Evolutionary conservation across 2,329 filamentous ascomycete species (phyloP).

Genomic region (Microsporum canis): DNA sequence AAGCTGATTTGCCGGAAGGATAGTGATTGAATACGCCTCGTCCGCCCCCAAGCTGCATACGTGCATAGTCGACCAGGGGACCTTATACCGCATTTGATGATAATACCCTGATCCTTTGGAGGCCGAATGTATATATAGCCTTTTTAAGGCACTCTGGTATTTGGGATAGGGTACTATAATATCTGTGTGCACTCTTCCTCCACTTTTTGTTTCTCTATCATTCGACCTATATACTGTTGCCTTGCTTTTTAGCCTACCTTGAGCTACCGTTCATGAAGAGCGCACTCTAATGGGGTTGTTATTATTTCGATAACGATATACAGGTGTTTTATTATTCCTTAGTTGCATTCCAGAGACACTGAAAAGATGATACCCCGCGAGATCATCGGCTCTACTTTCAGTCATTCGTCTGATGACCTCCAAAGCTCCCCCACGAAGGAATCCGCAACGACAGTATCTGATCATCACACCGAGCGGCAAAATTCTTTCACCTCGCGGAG

Average conservation of each 20-base stretch:
- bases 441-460: slow-evolving; percentile 1
- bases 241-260: not conserved
- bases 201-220: not conserved
- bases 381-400: slow-evolving; percentile 2
- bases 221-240: not conserved
- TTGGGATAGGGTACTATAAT: not conserved
- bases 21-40: not conserved
- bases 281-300: not conserved
- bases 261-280: not conserved
- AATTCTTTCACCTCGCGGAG: slow-evolving; percentile 10
- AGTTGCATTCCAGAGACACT: not conserved
- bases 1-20: not conserved
- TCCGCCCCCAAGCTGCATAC: not conserved
- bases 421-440: slow-evolving; percentile 7
- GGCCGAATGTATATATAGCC: not conserved
- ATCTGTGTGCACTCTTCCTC: not conserved
- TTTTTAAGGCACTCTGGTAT: not conserved
- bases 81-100: not conserved
- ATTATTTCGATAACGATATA: not conserved
- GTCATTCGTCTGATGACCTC: slow-evolving; percentile 13
- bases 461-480: slow-evolving; percentile 5
- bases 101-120: not conserved
- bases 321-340: not conserved
- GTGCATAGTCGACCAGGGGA: not conserved
- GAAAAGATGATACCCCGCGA: not conserved